These are phyloP conservation scores for Fraxinus sp. DNA, from an alignment of 305 asterid genomes.

Conservation along the genomic window DNA sequence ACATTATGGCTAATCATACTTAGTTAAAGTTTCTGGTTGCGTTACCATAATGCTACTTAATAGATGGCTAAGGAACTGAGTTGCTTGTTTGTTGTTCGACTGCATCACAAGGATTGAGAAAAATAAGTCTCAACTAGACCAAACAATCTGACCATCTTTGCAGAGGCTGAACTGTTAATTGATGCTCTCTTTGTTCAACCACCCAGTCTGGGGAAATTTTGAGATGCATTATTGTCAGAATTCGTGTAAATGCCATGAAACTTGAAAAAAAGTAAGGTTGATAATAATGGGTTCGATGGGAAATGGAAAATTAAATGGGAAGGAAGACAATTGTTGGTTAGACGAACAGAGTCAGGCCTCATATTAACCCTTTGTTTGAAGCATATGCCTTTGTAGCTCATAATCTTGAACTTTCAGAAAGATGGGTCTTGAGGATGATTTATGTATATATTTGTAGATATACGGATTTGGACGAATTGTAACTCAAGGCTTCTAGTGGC, in stretches of 20 bases:
- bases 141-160: conserved; percentile 3
- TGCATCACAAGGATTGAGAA: background rate
- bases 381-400: conserved; percentile 4
- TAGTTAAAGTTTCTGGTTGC: background rate
- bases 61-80: background rate
- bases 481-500: background rate
- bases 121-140: background rate
- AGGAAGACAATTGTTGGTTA: background rate
- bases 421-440: background rate
- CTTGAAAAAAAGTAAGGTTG: background rate
- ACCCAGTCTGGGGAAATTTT: background rate
- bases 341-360: conserved; percentile 9
- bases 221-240: background rate
- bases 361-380: conserved; percentile 8
- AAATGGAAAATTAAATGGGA: background rate
- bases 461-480: background rate
- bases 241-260: background rate
- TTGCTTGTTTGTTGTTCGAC: background rate
- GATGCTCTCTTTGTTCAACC: background rate
- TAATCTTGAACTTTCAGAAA: background rate
- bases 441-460: background rate
- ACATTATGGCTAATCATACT: background rate
- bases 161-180: background rate
- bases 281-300: background rate
- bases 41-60: background rate